Evolutionary conservation across 2,329 filamentous ascomycete species (phyloP), one percentile per base, ranked within the genome.

Genomic region (Aspergillus fructus): DNA sequence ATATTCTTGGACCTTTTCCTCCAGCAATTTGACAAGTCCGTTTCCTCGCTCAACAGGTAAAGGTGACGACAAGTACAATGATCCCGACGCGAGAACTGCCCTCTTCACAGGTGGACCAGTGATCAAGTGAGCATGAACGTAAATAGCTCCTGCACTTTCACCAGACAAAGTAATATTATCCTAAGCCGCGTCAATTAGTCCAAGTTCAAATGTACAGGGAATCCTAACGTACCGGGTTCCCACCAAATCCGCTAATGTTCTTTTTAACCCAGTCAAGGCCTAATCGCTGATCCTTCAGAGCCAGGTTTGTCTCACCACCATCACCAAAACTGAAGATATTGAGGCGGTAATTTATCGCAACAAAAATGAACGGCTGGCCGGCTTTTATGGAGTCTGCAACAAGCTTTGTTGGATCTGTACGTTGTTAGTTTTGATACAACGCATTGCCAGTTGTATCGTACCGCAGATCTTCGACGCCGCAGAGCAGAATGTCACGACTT

Each of bases 251-350:
- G 15, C 62, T 64, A 45, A 78, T 77, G 51, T 78, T 71, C 24
- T 68, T 68, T 46, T 68, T 64, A 33, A 77, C 73, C 76, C 76
- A 78, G 37, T 73, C 68, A 21, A 77, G 70, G 3, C 66, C 71
- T 1, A 72, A 61, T 13, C 67, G 65, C 53, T 73, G 69, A 34
- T 62, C 71, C 56, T 65, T 80, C 60, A 68, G 74, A 60, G 71
- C 76, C 2, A 78, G 68, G 4, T 77, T 81, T 49, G 65, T 71
- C 19, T 75, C 73, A 2, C 66, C 68, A 1, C 70, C 73, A 47
- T 78, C 73, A 0, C 77, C 77, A 55, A 81, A 77, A 9, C 74
- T 76, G 53, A 82, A 78, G 15, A 78, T 73, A 45, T 77, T 78
- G 11, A 79, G 64, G 8, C 77, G 69, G 49, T 78, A 78, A 50